Conservation (phyloP, 805 yeast genomes). For the Wickerhamiella sorbophila region DNA sequence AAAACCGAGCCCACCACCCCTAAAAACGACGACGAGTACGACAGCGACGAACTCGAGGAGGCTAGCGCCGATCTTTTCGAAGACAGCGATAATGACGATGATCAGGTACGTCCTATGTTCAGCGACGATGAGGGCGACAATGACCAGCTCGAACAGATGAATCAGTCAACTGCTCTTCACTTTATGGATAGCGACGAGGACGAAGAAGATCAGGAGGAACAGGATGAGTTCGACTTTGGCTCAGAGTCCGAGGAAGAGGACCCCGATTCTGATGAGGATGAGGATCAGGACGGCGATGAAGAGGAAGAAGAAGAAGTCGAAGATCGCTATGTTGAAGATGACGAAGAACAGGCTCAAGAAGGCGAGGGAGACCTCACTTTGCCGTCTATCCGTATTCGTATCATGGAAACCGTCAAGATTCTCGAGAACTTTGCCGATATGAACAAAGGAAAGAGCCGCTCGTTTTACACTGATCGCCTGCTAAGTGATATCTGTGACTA, state of each 20-base stretch:
- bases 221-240: conserved; percentile 13
- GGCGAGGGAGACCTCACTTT: conserved; percentile 36
- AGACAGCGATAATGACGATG: conserved; percentile 51
- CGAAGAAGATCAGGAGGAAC: conserved; percentile 12
- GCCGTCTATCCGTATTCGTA: conserved; percentile 76
- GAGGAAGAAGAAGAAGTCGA: conserved; percentile 10
- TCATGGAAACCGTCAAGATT: conserved; percentile 89
- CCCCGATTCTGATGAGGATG: conserved; percentile 14
- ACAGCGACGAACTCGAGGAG: conserved; percentile 46
- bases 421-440: conserved; percentile 59
- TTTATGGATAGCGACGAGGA: conserved; percentile 14
- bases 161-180: conserved; percentile 18
- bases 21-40: conserved; percentile 35
- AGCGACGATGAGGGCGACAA: conserved; percentile 60
- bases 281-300: conserved; percentile 12
- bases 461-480: conserved; percentile 66
- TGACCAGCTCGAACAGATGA: conserved; percentile 32
- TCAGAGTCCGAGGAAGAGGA: conserved; percentile 11
- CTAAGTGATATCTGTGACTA: conserved; percentile 79
- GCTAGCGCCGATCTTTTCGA: conserved; percentile 33
- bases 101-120: conserved; percentile 49
- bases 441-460: conserved; percentile 64
- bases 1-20: conserved; percentile 7
- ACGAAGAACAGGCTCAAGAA: conserved; percentile 10
- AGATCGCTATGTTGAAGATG: conserved; percentile 15